Evolutionary conservation across 2,329 filamentous ascomycete genomes (phyloP).

Genomic region (Lecanoromycetidae sp.): DNA sequence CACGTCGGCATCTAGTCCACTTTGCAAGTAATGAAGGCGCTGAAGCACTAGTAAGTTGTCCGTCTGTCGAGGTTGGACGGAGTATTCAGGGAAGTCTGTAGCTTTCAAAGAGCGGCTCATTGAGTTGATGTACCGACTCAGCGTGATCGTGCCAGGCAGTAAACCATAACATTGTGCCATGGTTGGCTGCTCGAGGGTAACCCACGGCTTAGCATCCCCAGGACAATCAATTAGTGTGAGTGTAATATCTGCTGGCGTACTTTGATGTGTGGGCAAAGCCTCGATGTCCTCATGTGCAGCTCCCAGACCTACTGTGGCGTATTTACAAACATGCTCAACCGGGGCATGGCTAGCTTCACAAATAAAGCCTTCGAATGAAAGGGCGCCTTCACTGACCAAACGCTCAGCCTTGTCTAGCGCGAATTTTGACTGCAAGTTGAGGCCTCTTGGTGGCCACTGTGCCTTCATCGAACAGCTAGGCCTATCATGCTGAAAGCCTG

Average conservation of each 20-base stretch:
- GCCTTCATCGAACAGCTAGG: too few relatives aligned
- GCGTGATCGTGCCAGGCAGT: slow-evolving; percentile 56
- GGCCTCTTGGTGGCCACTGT: slow-evolving; percentile 1
- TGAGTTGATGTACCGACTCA: slow-evolving; percentile 56
- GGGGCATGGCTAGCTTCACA: neutral
- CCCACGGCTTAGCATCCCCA: slow-evolving; percentile 45
- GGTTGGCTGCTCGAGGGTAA: slow-evolving; percentile 62
- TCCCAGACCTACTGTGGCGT: neutral
- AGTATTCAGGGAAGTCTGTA: neutral
- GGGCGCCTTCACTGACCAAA: neutral
- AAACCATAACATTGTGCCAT: slow-evolving; percentile 55
- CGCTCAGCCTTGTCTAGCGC: neutral
- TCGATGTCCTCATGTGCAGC: neutral
- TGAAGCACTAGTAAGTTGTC: slow-evolving; percentile 46
- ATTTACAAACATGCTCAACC: neutral
- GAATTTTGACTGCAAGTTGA: neutral
- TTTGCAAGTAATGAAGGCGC: slow-evolving; percentile 47
- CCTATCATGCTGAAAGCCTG: too few relatives aligned
- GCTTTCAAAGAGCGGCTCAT: slow-evolving; percentile 23
- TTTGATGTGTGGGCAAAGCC: neutral
- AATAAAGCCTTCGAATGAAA: neutral
- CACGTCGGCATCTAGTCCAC: slow-evolving; percentile 33
- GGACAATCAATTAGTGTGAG: slow-evolving; percentile 29
- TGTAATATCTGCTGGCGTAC: slow-evolving; percentile 23
- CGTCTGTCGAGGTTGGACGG: slow-evolving; percentile 38